phyloP scores from a whole-genome alignment of 1,284 basidiomycete species.

The Pulchroboletus neoregius region DNA sequence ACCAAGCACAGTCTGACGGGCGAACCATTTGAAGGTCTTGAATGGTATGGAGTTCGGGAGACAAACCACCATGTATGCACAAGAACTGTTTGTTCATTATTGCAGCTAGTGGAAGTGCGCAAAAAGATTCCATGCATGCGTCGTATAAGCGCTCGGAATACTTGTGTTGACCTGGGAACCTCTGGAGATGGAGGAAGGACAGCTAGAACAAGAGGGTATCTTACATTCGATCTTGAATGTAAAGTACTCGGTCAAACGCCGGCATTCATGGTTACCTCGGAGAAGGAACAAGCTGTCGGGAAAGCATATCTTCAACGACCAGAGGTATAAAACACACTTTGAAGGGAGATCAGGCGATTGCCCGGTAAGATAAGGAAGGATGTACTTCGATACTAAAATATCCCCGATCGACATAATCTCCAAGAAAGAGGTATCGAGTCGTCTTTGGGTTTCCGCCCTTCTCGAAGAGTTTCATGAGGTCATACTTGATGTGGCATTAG shows the following conservation, averaged over 20 bases:
- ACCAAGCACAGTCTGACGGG: not conserved
- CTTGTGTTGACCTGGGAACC: conserved; percentile 76
- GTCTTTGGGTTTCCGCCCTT: conserved; percentile 92
- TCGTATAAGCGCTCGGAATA: conserved; percentile 88
- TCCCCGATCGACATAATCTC: conserved; percentile 92
- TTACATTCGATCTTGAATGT: conserved; percentile 87
- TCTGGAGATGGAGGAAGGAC: conserved; percentile 27
- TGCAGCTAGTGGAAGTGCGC: conserved; percentile 85
- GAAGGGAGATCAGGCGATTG: conserved; percentile 4
- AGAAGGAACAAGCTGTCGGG: conserved; percentile 85
- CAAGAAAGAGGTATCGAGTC: conserved; percentile 82
- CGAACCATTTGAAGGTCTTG: conserved; percentile 52
- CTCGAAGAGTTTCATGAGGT: conserved; percentile 93
- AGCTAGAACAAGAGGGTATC: not conserved
- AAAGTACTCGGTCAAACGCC: conserved; percentile 84
- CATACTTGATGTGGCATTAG: conserved; percentile 53
- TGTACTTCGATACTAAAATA: conserved; percentile 87
- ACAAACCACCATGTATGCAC: conserved; percentile 91
- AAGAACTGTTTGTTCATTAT: conserved; percentile 98
- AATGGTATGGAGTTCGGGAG: conserved; percentile 85
- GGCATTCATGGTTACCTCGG: conserved; percentile 89
- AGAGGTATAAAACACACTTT: conserved; percentile 86
- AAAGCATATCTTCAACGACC: conserved; percentile 89
- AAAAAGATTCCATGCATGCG: conserved; percentile 91
- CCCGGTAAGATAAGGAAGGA: conserved; percentile 6